Evolutionary conservation across 1,284 basidiomycete species (phyloP).

Genomic region (Cerioporus squamosus): DNA sequence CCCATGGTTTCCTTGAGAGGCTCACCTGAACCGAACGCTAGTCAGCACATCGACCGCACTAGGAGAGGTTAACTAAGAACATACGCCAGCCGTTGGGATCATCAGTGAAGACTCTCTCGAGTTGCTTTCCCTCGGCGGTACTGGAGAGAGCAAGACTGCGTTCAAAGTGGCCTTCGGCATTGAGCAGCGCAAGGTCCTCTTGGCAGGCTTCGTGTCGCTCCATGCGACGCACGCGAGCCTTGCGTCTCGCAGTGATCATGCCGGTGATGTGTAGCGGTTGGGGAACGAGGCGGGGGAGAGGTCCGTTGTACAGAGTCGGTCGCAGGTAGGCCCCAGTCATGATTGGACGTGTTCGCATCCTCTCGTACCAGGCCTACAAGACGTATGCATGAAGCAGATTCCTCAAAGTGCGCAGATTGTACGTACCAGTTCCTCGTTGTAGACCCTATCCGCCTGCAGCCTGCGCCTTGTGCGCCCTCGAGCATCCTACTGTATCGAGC

Average conservation of each 20-base stretch:
- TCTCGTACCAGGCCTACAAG: constrained; percentile 52
- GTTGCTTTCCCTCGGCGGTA: constrained; percentile 16
- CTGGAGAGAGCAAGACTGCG: constrained; percentile 32
- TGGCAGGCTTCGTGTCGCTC: constrained; percentile 36
- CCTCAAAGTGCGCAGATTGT: background rate
- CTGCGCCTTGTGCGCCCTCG: constrained; percentile 51
- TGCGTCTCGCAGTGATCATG: constrained; percentile 69
- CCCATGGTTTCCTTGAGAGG: constrained; percentile 25
- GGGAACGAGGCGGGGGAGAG: constrained; percentile 77
- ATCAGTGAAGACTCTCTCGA: constrained; percentile 30
- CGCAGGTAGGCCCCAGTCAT: constrained; percentile 72
- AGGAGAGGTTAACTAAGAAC: constrained; percentile 25
- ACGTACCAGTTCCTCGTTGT: constrained; percentile 57
- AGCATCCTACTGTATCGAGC: constrained; percentile 61
- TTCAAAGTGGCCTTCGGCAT: constrained; percentile 62
- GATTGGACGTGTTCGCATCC: constrained; percentile 58
- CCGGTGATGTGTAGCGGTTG: constrained; percentile 71
- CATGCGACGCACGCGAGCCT: constrained; percentile 51
- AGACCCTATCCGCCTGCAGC: constrained; percentile 48
- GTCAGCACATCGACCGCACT: background rate
- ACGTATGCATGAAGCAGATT: background rate
- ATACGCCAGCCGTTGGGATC: constrained; percentile 45
- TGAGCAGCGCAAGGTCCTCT: constrained; percentile 50
- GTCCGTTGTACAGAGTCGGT: constrained; percentile 62
- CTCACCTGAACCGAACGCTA: background rate